A percentile compares a stretch with the other conserved stretches of the same genome.
These are phyloP conservation scores for Biscogniauxia sp. DNA, from an alignment of 2,329 filamentous ascomycete genomes.

Conservation along the genomic window DNA sequence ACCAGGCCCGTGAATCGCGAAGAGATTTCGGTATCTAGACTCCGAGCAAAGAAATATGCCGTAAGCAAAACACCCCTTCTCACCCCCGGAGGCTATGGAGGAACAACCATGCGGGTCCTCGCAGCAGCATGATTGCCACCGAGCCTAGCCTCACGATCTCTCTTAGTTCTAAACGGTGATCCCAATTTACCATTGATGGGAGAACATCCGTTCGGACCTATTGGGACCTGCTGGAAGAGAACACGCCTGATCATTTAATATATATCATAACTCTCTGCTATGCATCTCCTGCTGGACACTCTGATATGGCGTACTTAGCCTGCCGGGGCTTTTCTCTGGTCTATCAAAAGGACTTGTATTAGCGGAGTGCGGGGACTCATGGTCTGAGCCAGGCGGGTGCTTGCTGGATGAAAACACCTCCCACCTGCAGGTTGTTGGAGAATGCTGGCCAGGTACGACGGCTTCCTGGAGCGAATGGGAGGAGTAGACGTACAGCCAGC, in stretches of 20 bases:
- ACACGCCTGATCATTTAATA: constrained; percentile 18
- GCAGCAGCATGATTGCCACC: constrained; percentile 18
- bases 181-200: constrained; percentile 23
- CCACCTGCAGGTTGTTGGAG: background rate
- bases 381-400: background rate
- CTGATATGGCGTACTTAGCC: constrained; percentile 11
- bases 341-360: background rate
- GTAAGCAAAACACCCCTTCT: constrained; percentile 16
- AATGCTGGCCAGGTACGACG: background rate
- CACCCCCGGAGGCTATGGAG: constrained; percentile 13
- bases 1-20: constrained; percentile 32
- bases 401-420: background rate
- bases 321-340: constrained; percentile 4
- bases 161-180: constrained; percentile 17
- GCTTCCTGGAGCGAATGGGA: constrained; percentile 3
- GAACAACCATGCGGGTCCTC: constrained; percentile 21
- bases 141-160: constrained; percentile 19
- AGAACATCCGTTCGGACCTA: constrained; percentile 28
- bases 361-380: background rate
- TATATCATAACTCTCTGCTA: constrained; percentile 21
- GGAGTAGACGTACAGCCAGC: constrained; percentile 1
- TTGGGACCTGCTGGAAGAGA: constrained; percentile 19
- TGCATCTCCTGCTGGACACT: constrained; percentile 17
- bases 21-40: constrained; percentile 28
- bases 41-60: constrained; percentile 26